Evolutionary conservation across 768 basidiomycete species (phyloP).

Genomic region (Podaxis sp.): DNA sequence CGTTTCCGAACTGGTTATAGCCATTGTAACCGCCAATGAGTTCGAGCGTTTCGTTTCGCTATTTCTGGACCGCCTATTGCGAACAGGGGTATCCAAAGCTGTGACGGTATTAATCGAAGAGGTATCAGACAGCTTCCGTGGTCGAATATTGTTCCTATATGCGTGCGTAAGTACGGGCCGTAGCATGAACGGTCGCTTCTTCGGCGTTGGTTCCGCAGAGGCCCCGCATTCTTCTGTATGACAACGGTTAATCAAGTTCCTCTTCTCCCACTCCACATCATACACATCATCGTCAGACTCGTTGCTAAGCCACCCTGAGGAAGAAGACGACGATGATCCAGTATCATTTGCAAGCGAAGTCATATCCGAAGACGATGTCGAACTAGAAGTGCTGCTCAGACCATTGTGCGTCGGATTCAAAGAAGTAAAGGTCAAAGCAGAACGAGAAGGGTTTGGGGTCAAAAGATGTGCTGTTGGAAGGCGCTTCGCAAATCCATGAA

Average conservation of each 20-base stretch:
- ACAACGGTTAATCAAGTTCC: slow-evolving; percentile 22
- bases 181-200: slow-evolving; percentile 45
- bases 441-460: slow-evolving; percentile 27
- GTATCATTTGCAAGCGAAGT: slow-evolving; percentile 64
- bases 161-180: slow-evolving; percentile 40
- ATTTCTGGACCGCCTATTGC: slow-evolving; percentile 13
- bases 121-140: slow-evolving; percentile 48
- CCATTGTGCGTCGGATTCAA: slow-evolving; percentile 10
- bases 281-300: slow-evolving; percentile 57
- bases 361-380: slow-evolving; percentile 44
- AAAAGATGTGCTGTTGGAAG: slow-evolving; percentile 44
- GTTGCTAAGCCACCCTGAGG: slow-evolving; percentile 47
- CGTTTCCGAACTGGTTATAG: slow-evolving; percentile 24
- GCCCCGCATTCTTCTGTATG: slow-evolving; percentile 16
- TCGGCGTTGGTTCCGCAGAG: slow-evolving; percentile 20
- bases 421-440: slow-evolving; percentile 20
- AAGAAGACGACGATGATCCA: slow-evolving; percentile 56
- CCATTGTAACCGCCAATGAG: slow-evolving; percentile 22
- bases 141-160: slow-evolving; percentile 21
- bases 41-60: slow-evolving; percentile 16
- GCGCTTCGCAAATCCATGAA: slow-evolving; percentile 58
- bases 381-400: slow-evolving; percentile 14
- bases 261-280: slow-evolving; percentile 40
- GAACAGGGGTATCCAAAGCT: slow-evolving; percentile 21
- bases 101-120: slow-evolving; percentile 50